Conservation (phyloP, 306 rosid species). For the Lathyrus tuberosus region DNA sequence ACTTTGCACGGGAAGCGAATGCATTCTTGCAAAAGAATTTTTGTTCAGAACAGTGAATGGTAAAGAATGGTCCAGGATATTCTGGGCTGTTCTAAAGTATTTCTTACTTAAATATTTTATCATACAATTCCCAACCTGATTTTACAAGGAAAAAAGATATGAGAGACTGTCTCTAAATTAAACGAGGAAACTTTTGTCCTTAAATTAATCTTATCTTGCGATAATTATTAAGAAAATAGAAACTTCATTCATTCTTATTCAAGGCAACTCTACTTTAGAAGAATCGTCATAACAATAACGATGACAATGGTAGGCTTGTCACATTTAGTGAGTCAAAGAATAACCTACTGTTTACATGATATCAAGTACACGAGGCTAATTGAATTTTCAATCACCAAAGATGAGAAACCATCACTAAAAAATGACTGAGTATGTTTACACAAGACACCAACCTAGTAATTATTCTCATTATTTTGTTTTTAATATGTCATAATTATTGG, state of each 20-base stretch:
- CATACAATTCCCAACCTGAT: background rate
- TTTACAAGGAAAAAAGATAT: background rate
- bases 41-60: constrained; percentile 37
- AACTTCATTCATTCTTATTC: background rate
- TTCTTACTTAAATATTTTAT: background rate
- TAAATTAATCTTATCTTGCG: background rate
- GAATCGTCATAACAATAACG: background rate
- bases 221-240: background rate
- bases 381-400: background rate
- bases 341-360: background rate
- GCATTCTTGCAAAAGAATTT: constrained; percentile 61
- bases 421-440: constrained; percentile 9
- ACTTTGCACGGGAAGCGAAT: constrained; percentile 66
- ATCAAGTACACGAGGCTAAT: background rate
- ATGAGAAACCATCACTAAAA: constrained; percentile 15
- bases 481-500: constrained; percentile 6
- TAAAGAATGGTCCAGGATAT: constrained; percentile 34
- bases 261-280: background rate
- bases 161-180: too few relatives aligned
- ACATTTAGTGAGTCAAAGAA: background rate
- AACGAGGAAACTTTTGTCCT: background rate
- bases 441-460: background rate
- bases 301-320: background rate
- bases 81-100: background rate
- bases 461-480: constrained; percentile 27